A percentile compares a stretch with the other conserved stretches of the same genome.
Evolutionary conservation across 2,329 filamentous ascomycete genomes (phyloP).

Genomic region (Parastagonospora nodorum): DNA sequence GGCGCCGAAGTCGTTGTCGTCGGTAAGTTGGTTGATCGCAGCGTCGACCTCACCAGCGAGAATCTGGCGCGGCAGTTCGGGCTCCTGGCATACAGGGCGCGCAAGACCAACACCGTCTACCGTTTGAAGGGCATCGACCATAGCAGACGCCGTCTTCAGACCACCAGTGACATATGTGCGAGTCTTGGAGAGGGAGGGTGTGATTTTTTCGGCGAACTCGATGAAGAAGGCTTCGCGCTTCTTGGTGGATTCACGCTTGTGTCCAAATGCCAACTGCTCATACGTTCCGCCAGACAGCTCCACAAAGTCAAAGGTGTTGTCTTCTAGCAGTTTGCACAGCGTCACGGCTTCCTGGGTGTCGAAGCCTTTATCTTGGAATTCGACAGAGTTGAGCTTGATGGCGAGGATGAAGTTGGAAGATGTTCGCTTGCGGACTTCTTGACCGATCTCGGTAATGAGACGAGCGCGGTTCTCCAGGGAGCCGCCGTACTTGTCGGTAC

Average conservation of each 20-base stretch:
- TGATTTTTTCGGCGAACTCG: conserved; percentile 62
- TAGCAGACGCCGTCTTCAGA: conserved; percentile 59
- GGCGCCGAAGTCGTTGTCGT: conserved; percentile 59
- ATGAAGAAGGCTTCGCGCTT: conserved; percentile 65
- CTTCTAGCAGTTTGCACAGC: conserved; percentile 56
- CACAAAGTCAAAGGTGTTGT: conserved; percentile 60
- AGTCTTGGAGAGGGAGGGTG: conserved; percentile 59
- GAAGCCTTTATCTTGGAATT: conserved; percentile 60
- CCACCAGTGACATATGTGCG: conserved; percentile 65
- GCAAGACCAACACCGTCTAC: conserved; percentile 67
- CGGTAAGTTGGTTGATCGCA: conserved; percentile 55
- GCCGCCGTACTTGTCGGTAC: conserved; percentile 53
- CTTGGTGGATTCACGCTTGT: conserved; percentile 60
- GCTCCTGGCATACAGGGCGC: conserved; percentile 59
- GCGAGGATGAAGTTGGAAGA: conserved; percentile 52
- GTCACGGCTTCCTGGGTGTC: conserved; percentile 56
- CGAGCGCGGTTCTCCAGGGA: conserved; percentile 51
- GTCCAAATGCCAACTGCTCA: conserved; percentile 57
- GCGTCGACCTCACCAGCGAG: conserved; percentile 50
- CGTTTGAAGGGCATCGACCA: conserved; percentile 62
- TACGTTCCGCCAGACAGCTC: conserved; percentile 67
- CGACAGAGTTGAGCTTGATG: conserved; percentile 65
- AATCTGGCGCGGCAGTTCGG: conserved; percentile 52
- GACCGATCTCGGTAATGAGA: conserved; percentile 48
- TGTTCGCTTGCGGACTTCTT: conserved; percentile 45